Conservation (phyloP, 768 basidiomycete species). For the Pholiota molesta region DNA sequence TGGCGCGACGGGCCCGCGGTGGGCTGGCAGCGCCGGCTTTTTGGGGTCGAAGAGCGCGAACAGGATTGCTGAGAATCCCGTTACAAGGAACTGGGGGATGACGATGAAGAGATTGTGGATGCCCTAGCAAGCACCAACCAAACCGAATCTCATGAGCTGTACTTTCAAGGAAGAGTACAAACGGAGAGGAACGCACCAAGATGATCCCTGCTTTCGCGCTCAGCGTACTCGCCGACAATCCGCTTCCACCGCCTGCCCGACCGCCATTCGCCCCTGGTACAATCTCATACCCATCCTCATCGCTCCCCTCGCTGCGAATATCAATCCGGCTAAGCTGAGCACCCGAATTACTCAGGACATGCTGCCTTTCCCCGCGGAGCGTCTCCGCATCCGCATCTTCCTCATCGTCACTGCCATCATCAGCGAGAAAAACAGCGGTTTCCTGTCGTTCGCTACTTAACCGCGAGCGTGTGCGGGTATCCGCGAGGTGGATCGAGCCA, state of each 20-base stretch:
- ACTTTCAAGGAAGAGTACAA: background rate
- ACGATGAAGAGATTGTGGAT: constrained; percentile 96
- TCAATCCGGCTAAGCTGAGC: constrained; percentile 55
- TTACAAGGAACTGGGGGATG: constrained; percentile 92
- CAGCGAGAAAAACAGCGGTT: constrained; percentile 30
- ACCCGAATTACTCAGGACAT: constrained; percentile 42
- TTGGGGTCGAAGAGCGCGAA: constrained; percentile 84
- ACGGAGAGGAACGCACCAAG: constrained; percentile 52
- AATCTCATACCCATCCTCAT: constrained; percentile 35
- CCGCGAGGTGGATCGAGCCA: constrained; percentile 44
- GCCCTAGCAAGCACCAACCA: constrained; percentile 51
- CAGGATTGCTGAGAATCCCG: constrained; percentile 80
- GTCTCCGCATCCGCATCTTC: constrained; percentile 27
- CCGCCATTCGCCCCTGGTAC: constrained; percentile 18
- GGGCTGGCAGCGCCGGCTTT: constrained; percentile 44
- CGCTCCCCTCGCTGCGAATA: constrained; percentile 28
- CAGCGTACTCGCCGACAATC: constrained; percentile 30
- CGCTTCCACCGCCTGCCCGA: constrained; percentile 5
- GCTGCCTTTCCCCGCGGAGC: constrained; percentile 23
- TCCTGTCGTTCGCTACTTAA: constrained; percentile 29
- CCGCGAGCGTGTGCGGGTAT: constrained; percentile 40
- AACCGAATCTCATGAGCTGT: background rate
- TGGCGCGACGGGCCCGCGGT: constrained; percentile 28
- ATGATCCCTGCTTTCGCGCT: constrained; percentile 90
- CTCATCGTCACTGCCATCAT: constrained; percentile 30